phyloP scores from a whole-genome alignment of 73 alveolate species.

The Paramecium primaurelia region DNA sequence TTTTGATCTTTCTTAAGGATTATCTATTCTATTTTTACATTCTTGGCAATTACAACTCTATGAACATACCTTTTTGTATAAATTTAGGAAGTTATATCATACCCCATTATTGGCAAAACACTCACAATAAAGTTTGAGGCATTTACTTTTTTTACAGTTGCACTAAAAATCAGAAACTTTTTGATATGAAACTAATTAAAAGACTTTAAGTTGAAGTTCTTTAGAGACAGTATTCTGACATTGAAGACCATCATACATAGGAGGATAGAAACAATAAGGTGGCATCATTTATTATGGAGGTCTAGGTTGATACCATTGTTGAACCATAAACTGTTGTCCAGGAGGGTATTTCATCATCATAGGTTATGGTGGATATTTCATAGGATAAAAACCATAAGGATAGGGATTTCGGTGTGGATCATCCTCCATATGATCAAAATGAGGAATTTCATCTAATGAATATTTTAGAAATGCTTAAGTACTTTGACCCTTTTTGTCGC shows the following conservation, averaged over 20 bases:
- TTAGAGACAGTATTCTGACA: slow-evolving; percentile 26
- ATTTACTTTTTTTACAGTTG: slow-evolving; percentile 50
- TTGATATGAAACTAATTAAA: background rate
- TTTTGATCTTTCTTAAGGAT: slow-evolving; percentile 13
- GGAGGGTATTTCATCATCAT: background rate
- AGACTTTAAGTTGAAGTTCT: slow-evolving; percentile 26
- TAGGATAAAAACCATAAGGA: background rate
- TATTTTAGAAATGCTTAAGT: slow-evolving; percentile 27
- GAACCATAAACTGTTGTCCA: background rate
- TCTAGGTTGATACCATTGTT: slow-evolving; percentile 18
- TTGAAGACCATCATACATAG: background rate
- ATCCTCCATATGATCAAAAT: slow-evolving; percentile 5
- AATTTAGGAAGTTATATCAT: background rate
- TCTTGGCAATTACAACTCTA: slow-evolving; percentile 49
- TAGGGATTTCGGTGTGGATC: background rate
- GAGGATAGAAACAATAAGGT: background rate
- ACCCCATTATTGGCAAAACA: slow-evolving; percentile 56
- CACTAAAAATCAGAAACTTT: slow-evolving; percentile 38
- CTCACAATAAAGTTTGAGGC: slow-evolving; percentile 54
- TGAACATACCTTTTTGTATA: slow-evolving; percentile 10
- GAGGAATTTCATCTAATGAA: slow-evolving; percentile 3
- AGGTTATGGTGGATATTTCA: background rate
- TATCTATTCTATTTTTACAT: slow-evolving; percentile 56
- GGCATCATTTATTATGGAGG: background rate
- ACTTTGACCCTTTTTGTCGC: slow-evolving; percentile 28